Conservation (phyloP, 2,329 filamentous ascomycete genomes). For the Tolypocladium paradoxum region DNA sequence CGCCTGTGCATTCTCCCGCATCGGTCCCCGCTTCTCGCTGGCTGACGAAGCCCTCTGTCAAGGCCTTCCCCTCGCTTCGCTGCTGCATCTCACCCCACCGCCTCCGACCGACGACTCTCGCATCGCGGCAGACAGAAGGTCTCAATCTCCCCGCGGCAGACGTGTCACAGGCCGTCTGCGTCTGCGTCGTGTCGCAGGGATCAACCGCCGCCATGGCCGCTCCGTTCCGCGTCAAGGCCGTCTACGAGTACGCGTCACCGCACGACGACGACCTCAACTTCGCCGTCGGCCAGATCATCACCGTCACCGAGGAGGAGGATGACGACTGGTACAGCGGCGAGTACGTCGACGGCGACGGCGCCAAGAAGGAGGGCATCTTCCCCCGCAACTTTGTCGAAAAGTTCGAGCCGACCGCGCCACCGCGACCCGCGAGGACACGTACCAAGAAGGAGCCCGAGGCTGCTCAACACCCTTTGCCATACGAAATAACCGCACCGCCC, state of each 20-base stretch:
- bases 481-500: slow-evolving; percentile 21
- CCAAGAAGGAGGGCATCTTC: slow-evolving; percentile 76
- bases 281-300: slow-evolving; percentile 75
- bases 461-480: slow-evolving; percentile 25
- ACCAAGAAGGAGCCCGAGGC: slow-evolving; percentile 45
- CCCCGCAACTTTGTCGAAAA: slow-evolving; percentile 96
- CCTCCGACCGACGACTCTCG: neutral
- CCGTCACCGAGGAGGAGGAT: slow-evolving; percentile 85
- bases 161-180: slow-evolving; percentile 5
- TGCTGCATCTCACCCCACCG: slow-evolving; percentile 1
- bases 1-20: neutral
- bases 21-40: slow-evolving; percentile 6
- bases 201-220: slow-evolving; percentile 49
- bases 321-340: slow-evolving; percentile 89
- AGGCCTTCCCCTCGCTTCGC: slow-evolving; percentile 2
- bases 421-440: slow-evolving; percentile 67
- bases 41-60: slow-evolving; percentile 7
- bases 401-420: slow-evolving; percentile 84
- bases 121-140: slow-evolving; percentile 1
- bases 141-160: slow-evolving; percentile 4
- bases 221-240: slow-evolving; percentile 87
- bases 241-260: slow-evolving; percentile 86
- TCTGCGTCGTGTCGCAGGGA: slow-evolving; percentile 5
- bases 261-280: slow-evolving; percentile 96
- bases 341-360: slow-evolving; percentile 67